phyloP scores from a whole-genome alignment of 768 basidiomycete genomes.

The Termitomyces sp. region DNA sequence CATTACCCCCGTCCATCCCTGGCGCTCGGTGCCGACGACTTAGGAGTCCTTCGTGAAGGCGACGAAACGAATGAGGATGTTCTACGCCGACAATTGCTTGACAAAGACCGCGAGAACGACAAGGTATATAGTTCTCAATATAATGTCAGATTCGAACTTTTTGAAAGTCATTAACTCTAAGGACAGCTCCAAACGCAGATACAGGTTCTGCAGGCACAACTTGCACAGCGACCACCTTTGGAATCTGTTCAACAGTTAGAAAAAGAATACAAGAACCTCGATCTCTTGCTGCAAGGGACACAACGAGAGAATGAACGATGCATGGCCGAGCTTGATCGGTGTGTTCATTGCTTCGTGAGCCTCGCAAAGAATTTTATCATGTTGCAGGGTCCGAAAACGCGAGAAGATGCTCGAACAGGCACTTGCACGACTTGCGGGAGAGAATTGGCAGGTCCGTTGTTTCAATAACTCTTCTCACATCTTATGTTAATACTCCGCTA shows the following conservation, averaged over 20 bases:
- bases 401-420: constrained; percentile 78
- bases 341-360: constrained; percentile 11
- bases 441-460: constrained; percentile 73
- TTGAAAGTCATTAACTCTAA: neutral
- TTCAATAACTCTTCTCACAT: constrained; percentile 8
- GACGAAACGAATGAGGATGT: constrained; percentile 59
- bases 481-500: constrained; percentile 4
- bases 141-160: neutral
- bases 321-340: constrained; percentile 80
- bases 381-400: constrained; percentile 52
- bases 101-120: constrained; percentile 69
- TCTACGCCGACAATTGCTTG: constrained; percentile 59
- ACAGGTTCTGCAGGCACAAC: constrained; percentile 58
- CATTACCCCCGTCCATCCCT: constrained; percentile 52
- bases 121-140: constrained; percentile 35
- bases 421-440: constrained; percentile 64
- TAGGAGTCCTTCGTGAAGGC: constrained; percentile 55
- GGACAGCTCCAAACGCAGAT: constrained; percentile 60
- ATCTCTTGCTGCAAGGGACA: constrained; percentile 73
- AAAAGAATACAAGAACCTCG: constrained; percentile 73
- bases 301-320: constrained; percentile 84
- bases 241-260: constrained; percentile 64
- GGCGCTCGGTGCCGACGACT: constrained; percentile 50
- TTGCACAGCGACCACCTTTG: constrained; percentile 63
- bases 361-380: neutral